Percentiles rank a stretch among this genome's conserved stretches.
Conservation (phyloP, 768 basidiomycete genomes). For the Cyclocybe cylindracea region DNA sequence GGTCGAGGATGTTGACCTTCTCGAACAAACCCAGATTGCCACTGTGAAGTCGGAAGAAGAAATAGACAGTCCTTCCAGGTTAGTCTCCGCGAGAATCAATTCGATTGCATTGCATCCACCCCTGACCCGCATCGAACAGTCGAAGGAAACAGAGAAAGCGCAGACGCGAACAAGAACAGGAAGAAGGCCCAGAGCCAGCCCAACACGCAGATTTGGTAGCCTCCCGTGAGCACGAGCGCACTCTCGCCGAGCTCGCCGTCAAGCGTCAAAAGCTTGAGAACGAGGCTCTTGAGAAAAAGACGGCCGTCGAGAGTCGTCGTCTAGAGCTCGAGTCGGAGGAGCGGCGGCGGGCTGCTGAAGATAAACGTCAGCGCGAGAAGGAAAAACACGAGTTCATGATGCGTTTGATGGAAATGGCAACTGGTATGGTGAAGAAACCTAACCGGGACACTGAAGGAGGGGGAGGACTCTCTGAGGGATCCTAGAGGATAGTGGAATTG, state of each 20-base stretch:
- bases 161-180: neutral
- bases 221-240: neutral
- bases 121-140: no score
- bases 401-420: conserved; percentile 2
- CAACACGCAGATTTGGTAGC: neutral
- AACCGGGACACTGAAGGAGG: no score
- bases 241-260: neutral
- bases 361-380: conserved; percentile 5
- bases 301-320: neutral
- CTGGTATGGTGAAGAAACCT: neutral
- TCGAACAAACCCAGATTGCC: no score
- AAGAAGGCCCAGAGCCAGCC: neutral
- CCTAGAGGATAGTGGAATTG: no score
- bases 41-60: no score
- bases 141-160: neutral
- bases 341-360: neutral
- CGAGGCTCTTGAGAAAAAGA: conserved; percentile 7
- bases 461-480: no score
- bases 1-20: no score
- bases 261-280: conserved; percentile 6
- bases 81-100: no score
- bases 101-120: no score
- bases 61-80: no score
- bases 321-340: conserved; percentile 8
- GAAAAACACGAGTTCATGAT: conserved; percentile 3